These are phyloP conservation scores for Chlamydomonas asymmetrica DNA, from an alignment of 139 green algal species.

Conservation along the genomic window DNA sequence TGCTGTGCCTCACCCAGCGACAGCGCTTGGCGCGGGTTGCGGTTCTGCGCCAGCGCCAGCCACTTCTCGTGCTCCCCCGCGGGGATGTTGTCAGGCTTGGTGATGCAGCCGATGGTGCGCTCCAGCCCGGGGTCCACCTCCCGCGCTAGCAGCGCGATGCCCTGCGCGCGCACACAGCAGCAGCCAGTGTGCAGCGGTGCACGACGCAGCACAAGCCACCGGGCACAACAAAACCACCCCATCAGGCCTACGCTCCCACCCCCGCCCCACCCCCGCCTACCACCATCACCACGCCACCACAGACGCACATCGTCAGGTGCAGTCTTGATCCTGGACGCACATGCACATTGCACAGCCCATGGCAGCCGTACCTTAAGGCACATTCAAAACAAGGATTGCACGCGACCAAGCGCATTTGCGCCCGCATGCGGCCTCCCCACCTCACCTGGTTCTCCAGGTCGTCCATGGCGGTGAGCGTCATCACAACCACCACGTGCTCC, in stretches of 20 bases:
- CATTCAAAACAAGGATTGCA: neutral
- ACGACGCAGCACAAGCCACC: no score
- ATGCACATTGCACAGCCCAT: no score
- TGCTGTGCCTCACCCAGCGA: no score
- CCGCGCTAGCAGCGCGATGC: neutral
- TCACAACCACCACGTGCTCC: conserved; percentile 3
- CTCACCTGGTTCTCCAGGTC: conserved; percentile 37
- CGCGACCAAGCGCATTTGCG: neutral
- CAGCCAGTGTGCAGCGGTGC: no score
- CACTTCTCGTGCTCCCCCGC: neutral
- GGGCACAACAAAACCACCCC: no score
- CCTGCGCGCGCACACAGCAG: no score
- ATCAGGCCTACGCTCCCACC: no score
- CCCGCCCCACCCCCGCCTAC: no score
- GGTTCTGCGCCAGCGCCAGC: neutral
- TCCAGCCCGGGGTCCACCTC: conserved; percentile 9
- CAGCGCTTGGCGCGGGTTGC: neutral
- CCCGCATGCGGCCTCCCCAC: neutral
- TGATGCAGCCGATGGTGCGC: conserved; percentile 26
- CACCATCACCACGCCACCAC: neutral
- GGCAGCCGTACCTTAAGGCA: neutral
- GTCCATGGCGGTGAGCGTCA: conserved; percentile 13
- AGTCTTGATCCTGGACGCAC: no score
- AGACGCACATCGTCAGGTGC: no score
- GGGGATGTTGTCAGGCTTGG: conserved; percentile 19